These are phyloP conservation scores for Penicillium sp. DNA, from an alignment of 2,329 filamentous ascomycete genomes.

Conservation along the genomic window DNA sequence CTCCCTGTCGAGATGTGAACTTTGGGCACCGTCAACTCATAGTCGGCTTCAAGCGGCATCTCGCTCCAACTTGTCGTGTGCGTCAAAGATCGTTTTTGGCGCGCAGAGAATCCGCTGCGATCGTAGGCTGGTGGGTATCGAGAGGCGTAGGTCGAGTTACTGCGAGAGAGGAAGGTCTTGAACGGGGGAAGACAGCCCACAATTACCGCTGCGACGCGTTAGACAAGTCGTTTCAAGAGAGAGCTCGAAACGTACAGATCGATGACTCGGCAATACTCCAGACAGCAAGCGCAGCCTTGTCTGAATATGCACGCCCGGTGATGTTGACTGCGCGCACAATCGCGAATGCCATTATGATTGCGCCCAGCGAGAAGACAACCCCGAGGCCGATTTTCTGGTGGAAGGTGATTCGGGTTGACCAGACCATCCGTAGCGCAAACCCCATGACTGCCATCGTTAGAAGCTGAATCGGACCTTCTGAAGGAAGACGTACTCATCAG, in stretches of 20 bases:
- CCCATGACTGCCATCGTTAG: conserved; percentile 32
- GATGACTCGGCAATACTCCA: conserved; percentile 28
- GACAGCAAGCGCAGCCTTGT: conserved; percentile 24
- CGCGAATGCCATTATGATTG: conserved; percentile 31
- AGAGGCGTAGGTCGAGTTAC: background rate
- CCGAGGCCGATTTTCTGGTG: conserved; percentile 34
- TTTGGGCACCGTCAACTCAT: conserved; percentile 5
- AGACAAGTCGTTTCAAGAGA: background rate
- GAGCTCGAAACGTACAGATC: conserved; percentile 20
- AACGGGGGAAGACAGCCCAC: conserved; percentile 27
- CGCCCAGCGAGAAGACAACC: conserved; percentile 34
- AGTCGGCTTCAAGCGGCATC: conserved; percentile 4
- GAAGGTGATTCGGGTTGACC: conserved; percentile 31
- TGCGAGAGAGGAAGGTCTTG: conserved; percentile 22
- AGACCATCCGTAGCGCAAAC: conserved; percentile 35
- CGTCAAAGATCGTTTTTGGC: conserved; percentile 5
- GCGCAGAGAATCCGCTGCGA: conserved; percentile 2
- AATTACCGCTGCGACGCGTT: conserved; percentile 18
- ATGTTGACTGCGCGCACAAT: conserved; percentile 35
- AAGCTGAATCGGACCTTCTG: background rate
- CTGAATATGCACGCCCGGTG: conserved; percentile 27
- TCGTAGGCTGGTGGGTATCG: conserved; percentile 3
- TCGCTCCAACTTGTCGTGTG: conserved; percentile 7
- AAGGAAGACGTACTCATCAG: conserved; percentile 26
- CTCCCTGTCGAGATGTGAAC: conserved; percentile 11